phyloP scores from a whole-genome alignment of 257 asterid species.

The Gentiana straminea region DNA sequence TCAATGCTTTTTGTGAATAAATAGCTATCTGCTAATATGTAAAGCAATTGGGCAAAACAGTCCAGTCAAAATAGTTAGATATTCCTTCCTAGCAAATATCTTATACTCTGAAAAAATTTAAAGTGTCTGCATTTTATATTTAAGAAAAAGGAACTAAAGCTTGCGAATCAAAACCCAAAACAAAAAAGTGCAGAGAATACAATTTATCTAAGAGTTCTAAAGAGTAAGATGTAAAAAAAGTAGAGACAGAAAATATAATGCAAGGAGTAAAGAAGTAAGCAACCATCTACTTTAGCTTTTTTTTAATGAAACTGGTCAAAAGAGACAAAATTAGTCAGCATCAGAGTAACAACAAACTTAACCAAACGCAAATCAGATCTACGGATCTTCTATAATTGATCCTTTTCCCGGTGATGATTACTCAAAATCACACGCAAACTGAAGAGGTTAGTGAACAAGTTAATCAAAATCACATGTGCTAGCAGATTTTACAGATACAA shows the following conservation, averaged over 20 bases:
- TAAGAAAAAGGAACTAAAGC: too few species aligned
- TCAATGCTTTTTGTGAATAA: too few species aligned
- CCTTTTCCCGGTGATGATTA: constrained; percentile 14
- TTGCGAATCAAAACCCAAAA: constrained; percentile 1
- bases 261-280: constrained; percentile 24
- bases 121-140: too few species aligned
- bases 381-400: constrained; percentile 24
- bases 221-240: constrained; percentile 10
- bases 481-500: background rate
- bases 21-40: too few species aligned
- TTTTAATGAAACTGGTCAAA: constrained; percentile 13
- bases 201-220: background rate
- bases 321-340: constrained; percentile 17
- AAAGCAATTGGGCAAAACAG: too few species aligned
- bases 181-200: background rate
- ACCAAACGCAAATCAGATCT: constrained; percentile 33
- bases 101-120: too few species aligned
- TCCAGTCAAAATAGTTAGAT: too few species aligned
- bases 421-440: constrained; percentile 10
- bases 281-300: constrained; percentile 19
- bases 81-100: too few species aligned
- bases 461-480: background rate
- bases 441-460: background rate
- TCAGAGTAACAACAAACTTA: constrained; percentile 9
- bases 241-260: constrained; percentile 14